Evolutionary conservation across 257 asterid species (phyloP), one percentile per base, ranked within the genome.

Genomic region (Echium plantagineum): DNA sequence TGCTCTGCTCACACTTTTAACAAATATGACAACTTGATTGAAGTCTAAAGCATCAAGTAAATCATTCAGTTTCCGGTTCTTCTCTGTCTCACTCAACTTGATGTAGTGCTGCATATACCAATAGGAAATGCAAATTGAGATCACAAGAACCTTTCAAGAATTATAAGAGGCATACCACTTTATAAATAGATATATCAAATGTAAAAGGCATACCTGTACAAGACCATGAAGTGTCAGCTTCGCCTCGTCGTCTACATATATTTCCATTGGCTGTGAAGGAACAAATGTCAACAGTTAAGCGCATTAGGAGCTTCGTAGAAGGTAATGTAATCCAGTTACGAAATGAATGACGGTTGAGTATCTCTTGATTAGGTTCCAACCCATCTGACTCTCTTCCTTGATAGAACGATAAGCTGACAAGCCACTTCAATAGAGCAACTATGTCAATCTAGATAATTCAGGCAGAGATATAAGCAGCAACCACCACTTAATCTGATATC

Each of bases 151-250:
- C 48, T 35, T 35, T 7, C 46, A 35, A 28, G 7, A 24, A 24
- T 24, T 24, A 24, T 28, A 28, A 28, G 32, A 28, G 32, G 32
- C 32, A 1, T 28, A 24, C 26, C 26, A 24, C 32, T 6, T 28
- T 28, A 28, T 6, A 55, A 54, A 21, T 58, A 26, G 12, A 3
- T 13, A 60, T 20, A 26, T 32, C 0, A 15, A 60, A 21, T 18
- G 52, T 31, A 24, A 18, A 51, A 55, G 52, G n/a, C 80, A 24
- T 67, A 71, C 85, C 90, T 89, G 96, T 53, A 88, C 96, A 68
- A 88, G 96, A 64, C 96, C 96, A 72, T 88, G 96, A 59, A 88
- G 96, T 69, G 95, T 89, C 86, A 89, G 74, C 79, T 85, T 89
- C 74, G 96, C 95, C 63, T 89, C 97, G 21, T 89, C 97, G 15